Percentiles rank a stretch among this genome's conserved stretches.
Evolutionary conservation across 208 protist species (phyloP).

Genomic region (Crithidia sp.): DNA sequence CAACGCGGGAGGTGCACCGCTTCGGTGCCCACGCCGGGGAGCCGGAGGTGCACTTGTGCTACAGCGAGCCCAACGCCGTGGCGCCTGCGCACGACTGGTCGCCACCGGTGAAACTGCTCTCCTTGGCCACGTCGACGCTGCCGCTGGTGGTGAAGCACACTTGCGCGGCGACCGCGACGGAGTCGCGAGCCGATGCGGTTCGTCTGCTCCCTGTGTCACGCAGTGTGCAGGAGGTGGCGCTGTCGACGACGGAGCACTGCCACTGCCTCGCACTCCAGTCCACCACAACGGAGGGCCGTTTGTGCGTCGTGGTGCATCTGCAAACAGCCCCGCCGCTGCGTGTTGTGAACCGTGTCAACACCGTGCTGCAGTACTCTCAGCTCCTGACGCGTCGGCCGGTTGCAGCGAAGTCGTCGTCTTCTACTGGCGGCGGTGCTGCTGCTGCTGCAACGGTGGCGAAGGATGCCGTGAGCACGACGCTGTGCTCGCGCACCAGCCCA

Average conservation of each 20-base stretch:
- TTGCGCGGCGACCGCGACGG: background rate
- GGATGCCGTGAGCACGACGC: constrained; percentile 5
- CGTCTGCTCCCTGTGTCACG: constrained; percentile 4
- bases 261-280: constrained; percentile 25
- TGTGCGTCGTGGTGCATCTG: constrained; percentile 18
- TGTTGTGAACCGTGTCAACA: constrained; percentile 33
- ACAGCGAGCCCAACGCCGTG: background rate
- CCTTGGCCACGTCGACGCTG: constrained; percentile 40
- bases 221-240: background rate
- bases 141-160: constrained; percentile 49
- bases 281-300: constrained; percentile 6
- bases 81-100: constrained; percentile 44
- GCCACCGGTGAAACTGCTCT: constrained; percentile 42
- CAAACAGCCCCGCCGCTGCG: constrained; percentile 16
- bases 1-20: constrained; percentile 13
- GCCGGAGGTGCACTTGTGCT: constrained; percentile 39
- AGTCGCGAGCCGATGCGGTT: background rate
- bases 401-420: background rate
- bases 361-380: constrained; percentile 22
- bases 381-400: background rate
- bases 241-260: background rate
- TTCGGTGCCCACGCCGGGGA: constrained; percentile 23
- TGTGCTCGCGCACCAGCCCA: constrained; percentile 10
- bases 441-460: background rate
- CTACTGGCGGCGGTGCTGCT: background rate